A percentile compares a stretch with the other conserved stretches of the same genome.
phyloP scores from a whole-genome alignment of 2,329 filamentous ascomycete genomes.

The Clonostachys rosea region DNA sequence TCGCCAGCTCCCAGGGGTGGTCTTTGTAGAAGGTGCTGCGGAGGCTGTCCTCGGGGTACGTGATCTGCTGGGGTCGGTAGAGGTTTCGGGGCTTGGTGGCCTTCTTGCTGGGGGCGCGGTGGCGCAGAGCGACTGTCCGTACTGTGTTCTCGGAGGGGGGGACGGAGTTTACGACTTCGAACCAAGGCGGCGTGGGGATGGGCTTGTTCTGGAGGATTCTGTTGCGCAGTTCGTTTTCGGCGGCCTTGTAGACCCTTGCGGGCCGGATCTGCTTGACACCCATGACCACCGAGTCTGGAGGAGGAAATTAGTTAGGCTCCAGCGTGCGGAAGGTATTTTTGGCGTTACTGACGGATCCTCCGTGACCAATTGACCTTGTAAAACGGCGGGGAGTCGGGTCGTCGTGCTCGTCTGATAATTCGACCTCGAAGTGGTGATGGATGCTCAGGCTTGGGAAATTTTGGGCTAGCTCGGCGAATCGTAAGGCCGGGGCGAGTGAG shows the following conservation, averaged over 20 bases:
- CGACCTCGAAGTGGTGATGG: neutral
- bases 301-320: no score
- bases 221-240: slow-evolving; percentile 36
- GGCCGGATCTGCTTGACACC: slow-evolving; percentile 38
- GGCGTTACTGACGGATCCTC: no score
- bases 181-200: slow-evolving; percentile 40
- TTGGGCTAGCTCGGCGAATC: slow-evolving; percentile 12
- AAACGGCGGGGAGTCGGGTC: no score
- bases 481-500: slow-evolving; percentile 5
- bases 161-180: slow-evolving; percentile 42
- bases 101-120: slow-evolving; percentile 20
- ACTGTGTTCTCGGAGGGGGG: slow-evolving; percentile 56
- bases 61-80: slow-evolving; percentile 74
- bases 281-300: slow-evolving; percentile 16
- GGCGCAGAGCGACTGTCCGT: slow-evolving; percentile 45
- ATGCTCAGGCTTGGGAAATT: slow-evolving; percentile 5
- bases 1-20: slow-evolving; percentile 94
- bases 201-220: slow-evolving; percentile 24
- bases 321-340: no score
- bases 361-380: no score
- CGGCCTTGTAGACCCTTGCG: slow-evolving; percentile 40
- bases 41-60: slow-evolving; percentile 79
- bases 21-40: slow-evolving; percentile 83
- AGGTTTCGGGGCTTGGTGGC: slow-evolving; percentile 58
- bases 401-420: no score